phyloP scores from a whole-genome alignment of 805 yeast genomes.

The Scheffersomyces stipitis region DNA sequence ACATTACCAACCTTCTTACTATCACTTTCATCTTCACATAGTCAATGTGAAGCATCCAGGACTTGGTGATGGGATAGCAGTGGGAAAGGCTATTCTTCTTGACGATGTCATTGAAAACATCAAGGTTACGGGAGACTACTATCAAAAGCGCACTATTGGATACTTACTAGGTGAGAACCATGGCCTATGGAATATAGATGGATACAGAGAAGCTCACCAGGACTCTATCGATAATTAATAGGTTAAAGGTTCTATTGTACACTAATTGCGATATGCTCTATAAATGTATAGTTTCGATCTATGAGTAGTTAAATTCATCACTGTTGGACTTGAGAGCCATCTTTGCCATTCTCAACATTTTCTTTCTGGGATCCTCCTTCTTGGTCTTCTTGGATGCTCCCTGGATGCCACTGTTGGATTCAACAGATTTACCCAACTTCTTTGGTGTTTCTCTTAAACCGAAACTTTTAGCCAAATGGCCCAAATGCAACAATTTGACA shows the following conservation, averaged over 20 bases:
- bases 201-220: conserved; percentile 18
- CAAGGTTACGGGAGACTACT: conserved; percentile 56
- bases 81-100: conserved; percentile 79
- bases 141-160: conserved; percentile 53
- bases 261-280: neutral
- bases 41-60: conserved; percentile 74
- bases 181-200: conserved; percentile 57
- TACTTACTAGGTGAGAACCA: conserved; percentile 78
- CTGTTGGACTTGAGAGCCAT: conserved; percentile 61
- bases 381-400: conserved; percentile 37
- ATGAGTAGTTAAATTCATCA: conserved; percentile 73
- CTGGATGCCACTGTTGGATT: conserved; percentile 29
- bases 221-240: neutral
- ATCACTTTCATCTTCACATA: conserved; percentile 91
- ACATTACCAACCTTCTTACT: conserved; percentile 95
- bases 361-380: conserved; percentile 68
- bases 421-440: conserved; percentile 53
- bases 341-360: conserved; percentile 74
- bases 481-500: conserved; percentile 80
- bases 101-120: conserved; percentile 81
- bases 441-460: conserved; percentile 95
- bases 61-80: conserved; percentile 61
- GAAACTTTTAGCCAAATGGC: conserved; percentile 93
- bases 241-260: neutral
- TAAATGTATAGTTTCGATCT: neutral